phyloP scores from a whole-genome alignment of 164 flowering plant species.

The Aristolochia fimbriata region DNA sequence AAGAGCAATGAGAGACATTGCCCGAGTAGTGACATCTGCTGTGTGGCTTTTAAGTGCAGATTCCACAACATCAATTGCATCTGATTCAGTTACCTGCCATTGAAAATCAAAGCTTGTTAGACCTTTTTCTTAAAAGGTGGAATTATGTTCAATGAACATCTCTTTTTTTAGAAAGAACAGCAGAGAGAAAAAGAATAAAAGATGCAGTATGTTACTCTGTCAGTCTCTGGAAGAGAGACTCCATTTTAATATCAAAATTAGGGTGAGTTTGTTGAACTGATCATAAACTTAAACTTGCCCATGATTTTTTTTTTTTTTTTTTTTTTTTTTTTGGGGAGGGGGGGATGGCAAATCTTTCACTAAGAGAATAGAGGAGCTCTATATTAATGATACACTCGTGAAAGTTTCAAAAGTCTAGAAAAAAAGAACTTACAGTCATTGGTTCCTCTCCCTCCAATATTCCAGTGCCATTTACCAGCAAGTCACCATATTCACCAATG shows the following conservation, averaged over 20 bases:
- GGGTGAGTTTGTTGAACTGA: too few relatives aligned
- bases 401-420: too few relatives aligned
- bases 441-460: slow-evolving; percentile 83
- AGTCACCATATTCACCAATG: slow-evolving; percentile 96
- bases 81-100: slow-evolving; percentile 88
- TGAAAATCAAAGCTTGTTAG: slow-evolving; percentile 9
- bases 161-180: neutral
- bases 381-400: too few relatives aligned
- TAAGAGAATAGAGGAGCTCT: too few relatives aligned
- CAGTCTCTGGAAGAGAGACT: too few relatives aligned
- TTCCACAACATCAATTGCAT: slow-evolving; percentile 80
- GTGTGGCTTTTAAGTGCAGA: slow-evolving; percentile 50
- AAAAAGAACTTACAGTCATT: slow-evolving; percentile 53
- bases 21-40: slow-evolving; percentile 66
- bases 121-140: neutral
- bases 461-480: slow-evolving; percentile 72
- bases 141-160: neutral
- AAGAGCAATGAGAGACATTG: slow-evolving; percentile 84
- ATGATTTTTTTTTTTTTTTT: too few relatives aligned
- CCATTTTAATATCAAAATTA: too few relatives aligned
- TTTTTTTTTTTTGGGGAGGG: too few relatives aligned
- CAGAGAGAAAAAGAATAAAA: neutral
- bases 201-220: neutral
- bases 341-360: too few relatives aligned
- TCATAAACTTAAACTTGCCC: too few relatives aligned